Percentiles rank a stretch among this genome's conserved stretches.
Conservation (phyloP, 2,329 filamentous ascomycete genomes). For the Nigrospora osmanthi region DNA sequence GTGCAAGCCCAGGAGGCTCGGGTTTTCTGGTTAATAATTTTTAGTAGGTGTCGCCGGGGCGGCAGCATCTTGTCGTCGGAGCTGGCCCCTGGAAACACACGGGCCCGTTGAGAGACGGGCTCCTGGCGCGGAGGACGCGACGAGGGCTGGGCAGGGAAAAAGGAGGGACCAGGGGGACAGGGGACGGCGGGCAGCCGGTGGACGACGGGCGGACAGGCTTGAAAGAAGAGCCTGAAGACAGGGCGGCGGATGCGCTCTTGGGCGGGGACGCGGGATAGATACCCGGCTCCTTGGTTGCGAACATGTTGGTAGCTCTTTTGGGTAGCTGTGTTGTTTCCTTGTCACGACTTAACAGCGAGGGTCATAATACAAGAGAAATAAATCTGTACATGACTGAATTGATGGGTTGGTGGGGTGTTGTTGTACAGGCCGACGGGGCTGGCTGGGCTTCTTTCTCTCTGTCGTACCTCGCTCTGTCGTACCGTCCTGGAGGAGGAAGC, state of each 20-base stretch:
- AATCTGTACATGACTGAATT: no score
- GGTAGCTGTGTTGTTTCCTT: constrained; percentile 11
- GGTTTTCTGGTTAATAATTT: constrained; percentile 8
- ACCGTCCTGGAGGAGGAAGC: no score
- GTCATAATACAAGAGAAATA: constrained; percentile 22
- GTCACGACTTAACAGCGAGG: constrained; percentile 26
- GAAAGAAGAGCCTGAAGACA: neutral
- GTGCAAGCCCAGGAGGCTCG: constrained; percentile 3
- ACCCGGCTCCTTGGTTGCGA: neutral
- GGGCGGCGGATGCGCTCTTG: neutral
- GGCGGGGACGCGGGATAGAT: neutral
- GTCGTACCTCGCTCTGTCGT: no score
- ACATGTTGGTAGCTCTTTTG: constrained; percentile 2
- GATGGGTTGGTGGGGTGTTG: no score
- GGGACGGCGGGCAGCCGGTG: no score
- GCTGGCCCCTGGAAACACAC: neutral
- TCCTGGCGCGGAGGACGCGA: neutral
- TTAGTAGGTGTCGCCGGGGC: constrained; percentile 5
- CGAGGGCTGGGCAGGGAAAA: neutral
- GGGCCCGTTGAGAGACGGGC: neutral
- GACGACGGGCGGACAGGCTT: no score
- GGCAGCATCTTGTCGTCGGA: neutral
- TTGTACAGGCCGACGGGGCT: no score
- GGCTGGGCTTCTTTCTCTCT: no score
- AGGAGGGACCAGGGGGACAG: no score